A percentile compares a stretch with the other conserved stretches of the same genome.
Conservation (phyloP, 345 rosid genomes). For the Atalantia buxifolia region DNA sequence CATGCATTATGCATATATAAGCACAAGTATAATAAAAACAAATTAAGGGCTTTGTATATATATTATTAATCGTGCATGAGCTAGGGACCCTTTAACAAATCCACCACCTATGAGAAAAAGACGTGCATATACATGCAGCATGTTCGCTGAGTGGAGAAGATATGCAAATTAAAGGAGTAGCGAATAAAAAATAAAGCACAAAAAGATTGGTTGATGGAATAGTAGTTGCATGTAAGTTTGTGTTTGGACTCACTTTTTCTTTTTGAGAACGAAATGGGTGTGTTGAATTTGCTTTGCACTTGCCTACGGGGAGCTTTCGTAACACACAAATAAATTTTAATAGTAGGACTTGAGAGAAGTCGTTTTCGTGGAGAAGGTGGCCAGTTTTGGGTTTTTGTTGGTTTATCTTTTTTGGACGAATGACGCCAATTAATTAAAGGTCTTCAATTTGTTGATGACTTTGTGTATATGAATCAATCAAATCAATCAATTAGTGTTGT, state of each 20-base stretch:
- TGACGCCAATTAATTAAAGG: too few species aligned
- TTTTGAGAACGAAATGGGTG: conserved; percentile 12
- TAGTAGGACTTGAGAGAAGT: neutral
- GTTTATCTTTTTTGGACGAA: conserved; percentile 4
- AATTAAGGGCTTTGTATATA: too few species aligned
- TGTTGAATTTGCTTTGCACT: neutral
- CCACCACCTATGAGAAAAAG: conserved; percentile 4
- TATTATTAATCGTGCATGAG: neutral
- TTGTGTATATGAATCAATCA: neutral
- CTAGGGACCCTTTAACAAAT: neutral
- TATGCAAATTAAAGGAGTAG: neutral
- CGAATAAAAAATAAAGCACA: neutral
- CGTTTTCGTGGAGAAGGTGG: conserved; percentile 18
- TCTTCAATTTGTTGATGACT: neutral
- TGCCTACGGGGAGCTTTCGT: neutral
- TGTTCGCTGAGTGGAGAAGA: conserved; percentile 12
- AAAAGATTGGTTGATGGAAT: neutral
- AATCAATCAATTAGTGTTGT: neutral
- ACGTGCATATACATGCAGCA: neutral
- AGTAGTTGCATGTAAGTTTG: conserved; percentile 19
- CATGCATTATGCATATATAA: neutral
- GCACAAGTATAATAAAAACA: neutral
- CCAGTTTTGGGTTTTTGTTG: neutral
- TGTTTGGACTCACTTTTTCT: conserved; percentile 19
- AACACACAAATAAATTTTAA: neutral